Evolutionary conservation across 2,329 filamentous ascomycete species (phyloP).

Genomic region (Graphium sp.): DNA sequence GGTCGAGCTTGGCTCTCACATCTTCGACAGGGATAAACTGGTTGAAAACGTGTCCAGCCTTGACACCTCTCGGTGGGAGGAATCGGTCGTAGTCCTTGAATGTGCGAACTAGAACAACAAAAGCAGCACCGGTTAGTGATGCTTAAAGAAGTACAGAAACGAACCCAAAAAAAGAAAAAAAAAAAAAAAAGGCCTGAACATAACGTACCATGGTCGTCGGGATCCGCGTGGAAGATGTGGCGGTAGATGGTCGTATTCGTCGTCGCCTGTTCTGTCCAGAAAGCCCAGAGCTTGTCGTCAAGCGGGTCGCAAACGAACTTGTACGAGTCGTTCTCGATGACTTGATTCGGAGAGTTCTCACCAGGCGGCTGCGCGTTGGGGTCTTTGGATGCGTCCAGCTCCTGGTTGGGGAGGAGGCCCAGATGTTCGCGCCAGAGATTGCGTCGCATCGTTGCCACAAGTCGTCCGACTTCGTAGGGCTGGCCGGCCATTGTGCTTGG

Average conservation of each 20-base stretch:
- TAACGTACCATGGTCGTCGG: slow-evolving; percentile 59
- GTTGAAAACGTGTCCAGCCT: slow-evolving; percentile 77
- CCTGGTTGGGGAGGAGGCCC: slow-evolving; percentile 61
- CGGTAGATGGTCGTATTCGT: slow-evolving; percentile 60
- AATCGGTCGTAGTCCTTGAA: slow-evolving; percentile 85
- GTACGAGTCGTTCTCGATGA: slow-evolving; percentile 39
- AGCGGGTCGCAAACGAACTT: slow-evolving; percentile 57
- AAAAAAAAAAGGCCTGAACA: background rate
- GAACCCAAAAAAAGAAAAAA: background rate
- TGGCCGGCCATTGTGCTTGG: slow-evolving; percentile 64
- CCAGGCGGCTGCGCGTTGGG: slow-evolving; percentile 59
- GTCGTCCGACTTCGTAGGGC: slow-evolving; percentile 61
- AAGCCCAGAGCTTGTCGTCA: slow-evolving; percentile 45
- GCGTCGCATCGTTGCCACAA: slow-evolving; percentile 64
- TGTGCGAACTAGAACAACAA: slow-evolving; percentile 45
- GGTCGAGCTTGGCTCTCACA: slow-evolving; percentile 57
- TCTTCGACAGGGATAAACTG: slow-evolving; percentile 57
- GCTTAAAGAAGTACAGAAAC: background rate
- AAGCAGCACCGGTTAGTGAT: slow-evolving; percentile 6
- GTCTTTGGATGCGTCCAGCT: slow-evolving; percentile 48
- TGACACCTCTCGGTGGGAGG: slow-evolving; percentile 50
- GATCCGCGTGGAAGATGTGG: slow-evolving; percentile 75
- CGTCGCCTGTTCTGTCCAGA: slow-evolving; percentile 53
- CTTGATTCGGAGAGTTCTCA: slow-evolving; percentile 48
- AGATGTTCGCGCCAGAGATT: slow-evolving; percentile 86